Evolutionary conservation across 257 asterid species (phyloP), one percentile per base, ranked within the genome.

Genomic region (Knoxia roxburghii): DNA sequence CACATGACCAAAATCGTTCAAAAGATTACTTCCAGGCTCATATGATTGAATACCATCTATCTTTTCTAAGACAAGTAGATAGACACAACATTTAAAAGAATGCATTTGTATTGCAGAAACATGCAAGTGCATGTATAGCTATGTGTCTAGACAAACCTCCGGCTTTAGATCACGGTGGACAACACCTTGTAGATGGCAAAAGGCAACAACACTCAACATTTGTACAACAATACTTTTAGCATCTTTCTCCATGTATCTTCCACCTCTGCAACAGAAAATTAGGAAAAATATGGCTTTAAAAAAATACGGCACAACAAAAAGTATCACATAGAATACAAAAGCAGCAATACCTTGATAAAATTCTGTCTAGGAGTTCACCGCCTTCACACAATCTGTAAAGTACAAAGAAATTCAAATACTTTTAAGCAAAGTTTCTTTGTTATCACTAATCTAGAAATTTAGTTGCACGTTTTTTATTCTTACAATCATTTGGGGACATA

Each of bases 131-230:
- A 61, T 61, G 52, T 23, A 35, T 15, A 67, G 3, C 51, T 26
- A 61, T 40, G 56, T 20, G 72, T 46, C 21, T 63, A 55, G 51
- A 33, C 68, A 56, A 82, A 90, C 97, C 97, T 90, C 97, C 20
- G 95, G 97, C 77, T 90, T 90, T 40, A 90, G 75, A 72, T 89
- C 97, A 26, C 97, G 91, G 77, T 89, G 97, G 17, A 89, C 94
- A 39, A 89, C 91, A 51, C 97, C 97, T 82, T 89, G 97, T 33
- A 89, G 86, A 80, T 89, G 97, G 76, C 94, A 89, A 72, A 85
- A 89, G 69, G 95, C 85, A 64, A 87, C 94, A 60, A 89, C 88
- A 65, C 81, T 84, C 66, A 87, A 80, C 79, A 89, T 89, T 71
- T 89, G 97, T 73, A 83, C 81, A 26, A 89, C 84, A 45, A 89